Evolutionary conservation across 495 filamentous ascomycete genomes (phyloP).

Genomic region (Chaetomidium leptoderma): DNA sequence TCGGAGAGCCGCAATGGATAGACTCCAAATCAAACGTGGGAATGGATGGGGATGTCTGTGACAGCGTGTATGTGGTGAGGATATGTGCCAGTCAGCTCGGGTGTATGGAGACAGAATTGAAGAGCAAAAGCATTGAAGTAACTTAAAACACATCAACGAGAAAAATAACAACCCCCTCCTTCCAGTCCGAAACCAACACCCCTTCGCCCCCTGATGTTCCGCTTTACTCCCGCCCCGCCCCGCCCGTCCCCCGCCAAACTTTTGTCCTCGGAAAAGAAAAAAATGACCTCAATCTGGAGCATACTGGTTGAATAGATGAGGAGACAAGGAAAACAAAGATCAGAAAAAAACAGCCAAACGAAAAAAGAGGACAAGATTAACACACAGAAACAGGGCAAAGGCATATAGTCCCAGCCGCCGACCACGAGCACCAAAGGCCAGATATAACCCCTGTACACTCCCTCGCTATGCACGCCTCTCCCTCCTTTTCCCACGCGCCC

Average conservation of each 20-base stretch:
- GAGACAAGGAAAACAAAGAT: conserved; percentile 24
- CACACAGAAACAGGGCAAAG: conserved; percentile 35
- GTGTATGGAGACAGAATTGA: conserved; percentile 6
- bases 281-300: conserved; percentile 28
- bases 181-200: conserved; percentile 30
- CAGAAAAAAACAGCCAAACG: conserved; percentile 13
- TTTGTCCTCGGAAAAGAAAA: conserved; percentile 38
- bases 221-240: conserved; percentile 28
- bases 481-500: conserved; percentile 37
- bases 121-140: conserved; percentile 21
- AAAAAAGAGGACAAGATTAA: conserved; percentile 33
- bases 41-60: background rate
- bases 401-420: conserved; percentile 43
- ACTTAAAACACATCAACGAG: conserved; percentile 19
- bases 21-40: background rate
- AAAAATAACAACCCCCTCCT: conserved; percentile 40
- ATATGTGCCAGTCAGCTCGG: conserved; percentile 4
- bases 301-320: conserved; percentile 32
- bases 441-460: conserved; percentile 57
- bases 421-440: conserved; percentile 50
- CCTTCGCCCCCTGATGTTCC: conserved; percentile 30
- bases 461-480: conserved; percentile 55
- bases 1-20: background rate
- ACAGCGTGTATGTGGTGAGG: conserved; percentile 19
- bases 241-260: conserved; percentile 32